Base-by-base conservation (phyloP, 305 asterid species). In the Rubia tinctorum region DNA sequence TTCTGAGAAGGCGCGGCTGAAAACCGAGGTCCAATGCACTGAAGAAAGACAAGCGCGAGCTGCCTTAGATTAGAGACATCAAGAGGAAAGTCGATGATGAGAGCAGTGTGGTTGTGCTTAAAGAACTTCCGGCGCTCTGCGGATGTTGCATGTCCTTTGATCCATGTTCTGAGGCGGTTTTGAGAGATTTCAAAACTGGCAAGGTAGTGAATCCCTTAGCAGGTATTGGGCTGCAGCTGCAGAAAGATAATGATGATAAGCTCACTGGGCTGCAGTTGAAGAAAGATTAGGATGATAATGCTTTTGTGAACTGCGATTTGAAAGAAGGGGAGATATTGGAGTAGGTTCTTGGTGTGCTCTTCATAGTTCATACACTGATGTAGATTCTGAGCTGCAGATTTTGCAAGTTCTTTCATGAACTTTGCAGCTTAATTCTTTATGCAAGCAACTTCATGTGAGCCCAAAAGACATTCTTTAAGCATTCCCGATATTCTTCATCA, bases 401-500 rank as follows among this genome's bases (percentile, higher is more conserved):
- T n/a, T n/a, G n/a, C n/a, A n/a, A n/a, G n/a, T n/a, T n/a, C n/a
- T n/a, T n/a, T n/a, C n/a, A n/a, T n/a, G n/a, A n/a, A n/a, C n/a
- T n/a, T n/a, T n/a, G n/a, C n/a, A n/a, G n/a, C n/a, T n/a, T n/a
- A n/a, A n/a, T n/a, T n/a, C n/a, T n/a, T n/a, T n/a, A n/a, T n/a
- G n/a, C n/a, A n/a, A n/a, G n/a, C n/a, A n/a, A n/a, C n/a, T n/a
- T n/a, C n/a, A n/a, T n/a, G n/a, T n/a, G n/a, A n/a, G n/a, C 37
- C 37, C 37, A 91, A 93, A 79, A 88, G 89, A 88, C 86, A 91
- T 79, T 92, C 98, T 82, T 89, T 92, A 89, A 81, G 89, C 93
- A 89, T 75, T 91, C 98, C 80, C 90, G 97, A 82, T 95, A 93
- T 82, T 93, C 99, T 82, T 93, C 99, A 88, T 93, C 99, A 79